Base-by-base conservation (phyloP, 352 stramenopile genomes). In the Globisporangium middletonii region DNA sequence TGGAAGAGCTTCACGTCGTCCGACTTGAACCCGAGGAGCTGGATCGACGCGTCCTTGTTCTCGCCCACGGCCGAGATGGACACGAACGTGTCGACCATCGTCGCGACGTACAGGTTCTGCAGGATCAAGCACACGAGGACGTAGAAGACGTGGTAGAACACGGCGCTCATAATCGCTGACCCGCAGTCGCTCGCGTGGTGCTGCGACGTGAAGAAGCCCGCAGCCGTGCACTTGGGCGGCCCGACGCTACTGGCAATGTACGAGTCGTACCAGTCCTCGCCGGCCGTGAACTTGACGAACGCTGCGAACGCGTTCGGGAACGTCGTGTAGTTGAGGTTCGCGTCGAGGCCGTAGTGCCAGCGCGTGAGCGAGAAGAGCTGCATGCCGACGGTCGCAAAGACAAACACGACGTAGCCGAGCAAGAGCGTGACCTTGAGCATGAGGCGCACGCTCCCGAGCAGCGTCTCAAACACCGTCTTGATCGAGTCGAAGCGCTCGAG, bases 91-190 rank as follows among this genome's bases (percentile, higher is more conserved):
- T 94, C 84, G 0, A 94, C 76, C 60, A 94, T 87, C 0, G 82
- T 90, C 4, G 84, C 83, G 0, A 87, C 75, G 64, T 92, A 94
- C 26, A 94, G 47, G 54, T 94, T 90, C 60, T 91, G 84, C 3
- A 94, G 64, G 50, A 94, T 79, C 23, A 94, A 59, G 13, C 86
- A 72, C 3, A 94, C 81, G 26, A 94, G 65, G 8, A 94, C 55
- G 60, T 90, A 94, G 51, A 92, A 94, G 23, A 67, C 73, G 65
- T 91, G 78, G 63, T 88, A 94, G 54, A 92, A 90, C 5, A 90
- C 46, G 4, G 72, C 71, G 57, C 77, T 90, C 15, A 94, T 70
- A 0, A 67, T 54, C 0, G 77, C 53, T 3, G 81, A 89, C 0
- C 84, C 84, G 42, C 84, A 94, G 54, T 94, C 84, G 37, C 77